phyloP scores from a whole-genome alignment of 177 flowering plant genomes.

The Vitis hybrid region DNA sequence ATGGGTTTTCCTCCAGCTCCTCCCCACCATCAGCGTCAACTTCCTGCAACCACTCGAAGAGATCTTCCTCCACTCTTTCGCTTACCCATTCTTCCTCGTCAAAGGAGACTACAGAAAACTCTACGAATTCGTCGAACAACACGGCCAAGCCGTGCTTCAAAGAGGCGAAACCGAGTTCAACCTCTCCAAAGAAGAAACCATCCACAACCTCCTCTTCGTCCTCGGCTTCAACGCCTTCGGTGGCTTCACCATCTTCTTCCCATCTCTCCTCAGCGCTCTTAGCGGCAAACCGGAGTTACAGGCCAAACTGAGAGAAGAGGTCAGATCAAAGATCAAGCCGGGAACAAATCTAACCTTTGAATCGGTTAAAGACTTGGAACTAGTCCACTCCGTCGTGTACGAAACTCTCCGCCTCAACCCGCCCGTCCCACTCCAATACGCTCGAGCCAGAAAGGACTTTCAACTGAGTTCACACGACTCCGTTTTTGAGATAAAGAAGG shows the following conservation, averaged over 20 bases:
- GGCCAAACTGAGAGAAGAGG: constrained; percentile 49
- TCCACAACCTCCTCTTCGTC: constrained; percentile 71
- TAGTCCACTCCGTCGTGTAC: constrained; percentile 66
- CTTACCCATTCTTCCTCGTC: constrained; percentile 62
- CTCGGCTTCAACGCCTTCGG: constrained; percentile 91
- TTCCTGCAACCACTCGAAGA: constrained; percentile 67
- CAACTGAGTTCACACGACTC: constrained; percentile 56
- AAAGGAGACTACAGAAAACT: constrained; percentile 55
- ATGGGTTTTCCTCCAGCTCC: constrained; percentile 72
- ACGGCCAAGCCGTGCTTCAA: constrained; percentile 45
- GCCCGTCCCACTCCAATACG: constrained; percentile 70
- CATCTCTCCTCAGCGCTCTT: constrained; percentile 31
- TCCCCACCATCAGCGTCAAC: constrained; percentile 51
- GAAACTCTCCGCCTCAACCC: constrained; percentile 71
- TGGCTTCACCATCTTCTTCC: constrained; percentile 70
- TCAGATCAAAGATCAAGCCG: constrained; percentile 22
- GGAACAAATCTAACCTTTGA: constrained; percentile 35
- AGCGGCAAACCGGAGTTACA: constrained; percentile 50
- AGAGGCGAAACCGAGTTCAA: constrained; percentile 55
- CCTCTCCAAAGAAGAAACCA: constrained; percentile 51
- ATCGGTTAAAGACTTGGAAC: constrained; percentile 47
- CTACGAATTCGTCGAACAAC: constrained; percentile 42
- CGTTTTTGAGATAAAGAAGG: constrained; percentile 48
- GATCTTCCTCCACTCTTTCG: constrained; percentile 70
- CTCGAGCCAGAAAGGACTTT: constrained; percentile 72